Evolutionary conservation across 2,329 filamentous ascomycete species (phyloP), one percentile per base, ranked within the genome.

Genomic region (Clonostachys rosea): DNA sequence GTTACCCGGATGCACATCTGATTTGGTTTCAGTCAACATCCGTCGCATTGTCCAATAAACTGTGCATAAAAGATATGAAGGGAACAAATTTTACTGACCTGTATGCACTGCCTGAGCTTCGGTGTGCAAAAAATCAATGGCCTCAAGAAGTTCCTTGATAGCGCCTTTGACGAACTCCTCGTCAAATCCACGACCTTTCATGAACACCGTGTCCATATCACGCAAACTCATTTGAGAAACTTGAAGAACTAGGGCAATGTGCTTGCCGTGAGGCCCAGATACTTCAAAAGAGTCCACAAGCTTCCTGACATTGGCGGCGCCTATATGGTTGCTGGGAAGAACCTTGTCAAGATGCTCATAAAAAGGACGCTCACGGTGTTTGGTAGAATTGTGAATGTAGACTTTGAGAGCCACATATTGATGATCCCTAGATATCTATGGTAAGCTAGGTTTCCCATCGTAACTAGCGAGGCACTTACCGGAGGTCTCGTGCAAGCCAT

Each of bases 401-500:
- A 68, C 49, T 40, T 68, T 69, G 12, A 69, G 45, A 0, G 60
- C 60, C 0, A 58, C 54, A 54, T 65, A 66, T 40, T 46, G 57
- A 24, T 24, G 24, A 57, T 46, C 34, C 34, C 54, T 61, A 46
- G 42, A 20, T 34, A 20, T 34, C 11, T 9, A 17, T 44, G 20
- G n/a, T 44, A 16, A 42, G 33, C 30, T n/a, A 34, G 8, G 9
- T 13, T 16, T 39, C 36, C 7, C 3, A 17, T 40, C 24, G 5
- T 8, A 10, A 39, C 36, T n/a, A 18, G 36, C 14, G 3, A n/a
- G 10, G 4, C 10, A 50, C 50, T 47, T 47, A 61, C 60, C 56
- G 54, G 11, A 67, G 54, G 51, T 71, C 63, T 34, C 58, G 60
- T 6, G 67, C 67, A 13, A 74, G 58, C 68, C 69, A 74, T 16